Evolutionary conservation across 768 basidiomycete species (phyloP).

Genomic region (Lentinula raphanica): DNA sequence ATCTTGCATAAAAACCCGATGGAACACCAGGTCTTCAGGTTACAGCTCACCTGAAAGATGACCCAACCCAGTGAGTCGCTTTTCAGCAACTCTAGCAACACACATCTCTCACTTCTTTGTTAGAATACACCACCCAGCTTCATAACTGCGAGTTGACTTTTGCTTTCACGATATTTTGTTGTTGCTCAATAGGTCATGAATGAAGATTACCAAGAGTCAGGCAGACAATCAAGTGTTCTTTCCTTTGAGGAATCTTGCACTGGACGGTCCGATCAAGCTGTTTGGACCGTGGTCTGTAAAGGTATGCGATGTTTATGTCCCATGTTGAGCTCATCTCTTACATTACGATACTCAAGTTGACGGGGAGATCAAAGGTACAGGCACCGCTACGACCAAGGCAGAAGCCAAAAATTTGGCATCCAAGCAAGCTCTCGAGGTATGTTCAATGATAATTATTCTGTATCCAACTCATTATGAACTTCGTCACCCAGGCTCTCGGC

Average conservation of each 20-base stretch:
- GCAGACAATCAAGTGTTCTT: conserved; percentile 29
- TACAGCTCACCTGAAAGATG: neutral
- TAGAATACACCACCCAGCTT: conserved; percentile 14
- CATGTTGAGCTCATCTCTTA: too few relatives aligned
- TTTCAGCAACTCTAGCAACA: neutral
- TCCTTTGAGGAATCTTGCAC: conserved; percentile 47
- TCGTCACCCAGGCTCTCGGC: neutral
- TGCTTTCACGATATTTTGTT: neutral
- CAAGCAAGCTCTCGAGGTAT: conserved; percentile 35
- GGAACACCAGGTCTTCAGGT: too few relatives aligned
- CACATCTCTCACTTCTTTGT: neutral
- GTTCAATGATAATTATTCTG: conserved; percentile 1
- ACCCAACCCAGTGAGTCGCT: conserved; percentile 2
- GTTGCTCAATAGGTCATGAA: neutral
- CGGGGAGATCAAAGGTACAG: conserved; percentile 43
- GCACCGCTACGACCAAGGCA: conserved; percentile 36
- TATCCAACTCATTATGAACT: too few relatives aligned
- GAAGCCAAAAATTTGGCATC: conserved; percentile 47
- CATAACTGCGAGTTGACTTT: conserved; percentile 33
- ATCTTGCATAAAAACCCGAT: neutral
- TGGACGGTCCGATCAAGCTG: conserved; percentile 39
- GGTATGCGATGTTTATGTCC: conserved; percentile 26
- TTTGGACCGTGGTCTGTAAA: conserved; percentile 59
- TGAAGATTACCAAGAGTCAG: conserved; percentile 49
- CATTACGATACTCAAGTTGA: conserved; percentile 31